Conservation (phyloP, 805 yeast genomes). For the Naumovozyma dairenensis region DNA sequence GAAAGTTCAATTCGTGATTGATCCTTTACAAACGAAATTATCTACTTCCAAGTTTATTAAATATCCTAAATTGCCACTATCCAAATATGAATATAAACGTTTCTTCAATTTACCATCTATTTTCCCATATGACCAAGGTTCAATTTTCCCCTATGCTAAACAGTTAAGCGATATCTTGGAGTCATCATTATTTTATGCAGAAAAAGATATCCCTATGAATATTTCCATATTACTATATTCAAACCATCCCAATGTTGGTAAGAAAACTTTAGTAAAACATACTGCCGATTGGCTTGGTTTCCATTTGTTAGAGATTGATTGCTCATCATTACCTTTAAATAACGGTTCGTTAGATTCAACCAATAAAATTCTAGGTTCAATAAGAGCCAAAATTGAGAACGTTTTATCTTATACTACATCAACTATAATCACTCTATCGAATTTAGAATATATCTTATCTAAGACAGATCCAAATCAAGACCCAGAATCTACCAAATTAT, state of each 20-base stretch:
- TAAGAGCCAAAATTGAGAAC: slow-evolving; percentile 68
- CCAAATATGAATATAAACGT: slow-evolving; percentile 33
- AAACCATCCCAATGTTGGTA: slow-evolving; percentile 69
- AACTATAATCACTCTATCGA: slow-evolving; percentile 51
- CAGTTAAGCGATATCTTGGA: slow-evolving; percentile 44
- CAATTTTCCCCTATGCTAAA: slow-evolving; percentile 38
- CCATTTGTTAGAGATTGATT: slow-evolving; percentile 59
- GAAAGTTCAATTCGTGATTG: slow-evolving; percentile 37
- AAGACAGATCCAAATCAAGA: slow-evolving; percentile 52
- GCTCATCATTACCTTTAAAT: slow-evolving; percentile 36
- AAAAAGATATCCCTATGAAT: slow-evolving; percentile 32
- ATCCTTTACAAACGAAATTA: slow-evolving; percentile 59
- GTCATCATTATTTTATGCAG: slow-evolving; percentile 35
- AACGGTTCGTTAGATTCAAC: slow-evolving; percentile 61
- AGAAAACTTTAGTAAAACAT: slow-evolving; percentile 50
- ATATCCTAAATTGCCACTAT: slow-evolving; percentile 28
- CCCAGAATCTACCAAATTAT: slow-evolving; percentile 27
- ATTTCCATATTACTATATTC: slow-evolving; percentile 64
- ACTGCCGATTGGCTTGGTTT: slow-evolving; percentile 51
- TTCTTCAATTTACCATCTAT: slow-evolving; percentile 38
- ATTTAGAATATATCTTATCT: slow-evolving; percentile 66
- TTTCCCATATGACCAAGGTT: slow-evolving; percentile 30
- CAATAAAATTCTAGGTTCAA: slow-evolving; percentile 64
- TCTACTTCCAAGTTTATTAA: slow-evolving; percentile 52
- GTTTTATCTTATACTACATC: slow-evolving; percentile 37